Base-by-base conservation (phyloP, 1,139 yeast genomes). In the Wickerhamiella infanticola region DNA sequence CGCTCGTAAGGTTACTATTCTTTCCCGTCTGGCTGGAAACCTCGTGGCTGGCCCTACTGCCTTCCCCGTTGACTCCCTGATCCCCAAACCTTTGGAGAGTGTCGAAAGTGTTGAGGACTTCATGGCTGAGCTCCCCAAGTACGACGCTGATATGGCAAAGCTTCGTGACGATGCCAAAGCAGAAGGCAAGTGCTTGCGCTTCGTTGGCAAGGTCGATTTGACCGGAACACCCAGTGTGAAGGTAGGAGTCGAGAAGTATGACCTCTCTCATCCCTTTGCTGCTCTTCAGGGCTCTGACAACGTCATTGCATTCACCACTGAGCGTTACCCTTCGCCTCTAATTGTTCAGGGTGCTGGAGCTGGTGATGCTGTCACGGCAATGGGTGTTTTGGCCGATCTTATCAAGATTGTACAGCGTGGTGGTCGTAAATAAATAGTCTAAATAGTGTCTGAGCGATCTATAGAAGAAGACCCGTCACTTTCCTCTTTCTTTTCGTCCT, bases 341-440 rank as follows among this genome's bases (percentile, higher is more conserved):
- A 81, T 90, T 53, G 74, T 90, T 55, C 98, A 90, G 72, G 98
- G 99, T 65, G 98, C 98, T 39, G 98, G 68, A 64, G 98, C 98
- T 35, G 98, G 98, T 66, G 95, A 95, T 50, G 97, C 80, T 39
- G 97, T 90, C 46, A 90, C 99, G 47, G 98, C 99, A 50, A 94
- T 93, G 63, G 98, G 98, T 65, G 96, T 93, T 43, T 73, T 90
- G 58, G 95, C 94, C 45, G 98, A 90, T 63, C 79, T 84, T 35
- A 75, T 93, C 62, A 88, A 83, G 70, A 78, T 84, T 55, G 94
- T 94, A 40, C 88, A 88, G 69, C 80, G 95, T 8, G 40, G 40
- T 24, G 40, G 40, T 13, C 7, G 71, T 68, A 83, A 41, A 50
- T 52, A 77, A 77, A 3, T 39, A 31, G 11, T 37, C 11, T 25